phyloP scores from a whole-genome alignment of 2,329 filamentous ascomycete genomes.

The Stagonosporopsis cucurbitacearum region DNA sequence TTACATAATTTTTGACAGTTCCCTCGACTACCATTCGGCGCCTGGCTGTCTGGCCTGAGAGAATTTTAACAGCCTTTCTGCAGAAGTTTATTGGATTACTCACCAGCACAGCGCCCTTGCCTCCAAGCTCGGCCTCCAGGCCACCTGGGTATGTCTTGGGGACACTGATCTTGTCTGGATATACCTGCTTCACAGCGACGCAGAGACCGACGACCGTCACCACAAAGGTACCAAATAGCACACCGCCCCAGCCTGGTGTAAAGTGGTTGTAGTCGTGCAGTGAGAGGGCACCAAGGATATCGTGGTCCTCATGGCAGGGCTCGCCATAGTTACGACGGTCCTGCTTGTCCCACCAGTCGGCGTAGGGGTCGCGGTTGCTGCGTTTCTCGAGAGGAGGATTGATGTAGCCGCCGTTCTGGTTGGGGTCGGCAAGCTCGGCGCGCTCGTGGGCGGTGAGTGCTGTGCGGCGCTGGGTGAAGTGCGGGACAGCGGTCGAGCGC shows the following conservation, averaged over 20 bases:
- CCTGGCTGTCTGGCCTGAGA: constrained; percentile 33
- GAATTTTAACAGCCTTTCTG: constrained; percentile 7
- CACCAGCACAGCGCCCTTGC: constrained; percentile 51
- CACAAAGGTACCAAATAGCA: constrained; percentile 59
- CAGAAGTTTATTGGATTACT: constrained; percentile 18
- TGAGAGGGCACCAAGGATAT: constrained; percentile 87
- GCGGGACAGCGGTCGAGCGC: constrained; percentile 40
- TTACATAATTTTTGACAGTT: constrained; percentile 7
- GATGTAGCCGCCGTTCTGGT: constrained; percentile 83
- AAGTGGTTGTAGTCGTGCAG: constrained; percentile 88
- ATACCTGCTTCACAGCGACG: constrained; percentile 48
- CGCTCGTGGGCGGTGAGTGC: constrained; percentile 42
- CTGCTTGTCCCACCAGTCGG: constrained; percentile 96
- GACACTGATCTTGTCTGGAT: constrained; percentile 55
- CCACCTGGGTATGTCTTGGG: constrained; percentile 57
- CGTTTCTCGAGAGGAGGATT: constrained; percentile 83
- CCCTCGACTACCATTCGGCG: constrained; percentile 24
- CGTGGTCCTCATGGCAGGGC: constrained; percentile 95
- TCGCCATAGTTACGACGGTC: constrained; percentile 97
- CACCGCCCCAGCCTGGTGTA: constrained; percentile 72
- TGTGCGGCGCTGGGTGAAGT: constrained; percentile 48
- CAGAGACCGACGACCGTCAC: constrained; percentile 50
- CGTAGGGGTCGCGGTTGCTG: constrained; percentile 90
- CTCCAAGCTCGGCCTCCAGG: constrained; percentile 57
- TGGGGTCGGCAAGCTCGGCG: constrained; percentile 61